These are phyloP conservation scores for Pleurotus tuoliensis DNA, from an alignment of 768 basidiomycete species.

Conservation along the genomic window DNA sequence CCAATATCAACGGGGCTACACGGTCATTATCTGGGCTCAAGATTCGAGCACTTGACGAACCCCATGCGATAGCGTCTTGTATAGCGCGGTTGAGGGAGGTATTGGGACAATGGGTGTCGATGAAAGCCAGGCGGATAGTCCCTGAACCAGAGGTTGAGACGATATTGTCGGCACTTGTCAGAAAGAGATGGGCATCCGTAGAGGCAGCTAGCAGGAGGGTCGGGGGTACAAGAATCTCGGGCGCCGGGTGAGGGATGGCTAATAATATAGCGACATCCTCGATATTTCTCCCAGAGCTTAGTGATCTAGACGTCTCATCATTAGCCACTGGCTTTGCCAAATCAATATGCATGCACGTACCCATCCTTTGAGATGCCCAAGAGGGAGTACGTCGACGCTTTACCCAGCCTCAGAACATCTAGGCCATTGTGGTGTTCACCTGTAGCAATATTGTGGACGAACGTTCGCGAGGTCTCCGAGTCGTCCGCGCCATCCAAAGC, in stretches of 20 bases:
- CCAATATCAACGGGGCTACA: neutral
- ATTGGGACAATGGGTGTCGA: conserved; percentile 8
- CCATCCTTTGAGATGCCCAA: conserved; percentile 18
- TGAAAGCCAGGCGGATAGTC: conserved; percentile 20
- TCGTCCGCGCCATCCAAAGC: too few relatives aligned
- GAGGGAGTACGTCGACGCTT: conserved; percentile 19
- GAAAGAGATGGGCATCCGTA: conserved; percentile 19
- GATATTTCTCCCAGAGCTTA: conserved; percentile 11
- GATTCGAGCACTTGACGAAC: neutral
- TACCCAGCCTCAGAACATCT: conserved; percentile 18
- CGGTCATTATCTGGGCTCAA: neutral
- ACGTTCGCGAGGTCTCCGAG: too few relatives aligned
- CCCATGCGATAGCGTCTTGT: neutral
- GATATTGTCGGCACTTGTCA: conserved; percentile 18
- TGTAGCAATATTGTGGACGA: neutral
- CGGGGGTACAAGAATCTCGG: conserved; percentile 16
- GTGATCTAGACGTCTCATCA: too few relatives aligned
- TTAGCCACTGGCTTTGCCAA: too few relatives aligned
- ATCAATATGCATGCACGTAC: conserved; percentile 17
- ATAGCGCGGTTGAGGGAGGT: neutral
- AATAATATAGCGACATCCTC: conserved; percentile 25
- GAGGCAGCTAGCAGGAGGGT: conserved; percentile 28
- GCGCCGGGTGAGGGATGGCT: conserved; percentile 23
- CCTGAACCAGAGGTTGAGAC: conserved; percentile 26
- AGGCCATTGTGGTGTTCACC: conserved; percentile 4